phyloP scores from a whole-genome alignment of 768 basidiomycete species.

The Hericium rajendrae region DNA sequence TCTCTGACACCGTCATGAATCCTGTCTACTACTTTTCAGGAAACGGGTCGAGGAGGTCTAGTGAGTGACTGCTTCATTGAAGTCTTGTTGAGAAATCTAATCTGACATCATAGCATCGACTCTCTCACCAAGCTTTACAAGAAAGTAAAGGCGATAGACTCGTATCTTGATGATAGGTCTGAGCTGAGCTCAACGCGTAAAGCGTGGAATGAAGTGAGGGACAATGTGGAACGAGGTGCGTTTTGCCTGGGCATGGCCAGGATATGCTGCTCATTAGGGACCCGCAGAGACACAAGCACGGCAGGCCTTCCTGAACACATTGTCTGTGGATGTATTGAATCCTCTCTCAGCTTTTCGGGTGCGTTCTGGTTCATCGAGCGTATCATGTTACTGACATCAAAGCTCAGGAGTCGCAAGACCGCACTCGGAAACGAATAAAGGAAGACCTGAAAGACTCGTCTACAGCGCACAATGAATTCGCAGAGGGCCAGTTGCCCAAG shows the following conservation, averaged over 20 bases:
- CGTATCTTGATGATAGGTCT: slow-evolving; percentile 60
- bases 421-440: slow-evolving; percentile 85
- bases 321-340: slow-evolving; percentile 64
- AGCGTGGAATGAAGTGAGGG: slow-evolving; percentile 79
- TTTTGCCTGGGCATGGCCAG: background rate
- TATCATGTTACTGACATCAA: background rate
- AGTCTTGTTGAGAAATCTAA: no score
- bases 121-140: slow-evolving; percentile 64
- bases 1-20: slow-evolving; percentile 7
- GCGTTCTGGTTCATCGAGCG: slow-evolving; percentile 5
- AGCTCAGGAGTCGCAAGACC: slow-evolving; percentile 78
- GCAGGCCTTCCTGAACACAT: slow-evolving; percentile 65
- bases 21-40: slow-evolving; percentile 28
- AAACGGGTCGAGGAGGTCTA: slow-evolving; percentile 80
- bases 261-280: background rate
- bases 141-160: slow-evolving; percentile 62
- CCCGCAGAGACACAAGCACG: slow-evolving; percentile 69
- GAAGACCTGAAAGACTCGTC: slow-evolving; percentile 80
- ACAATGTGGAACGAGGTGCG: slow-evolving; percentile 75
- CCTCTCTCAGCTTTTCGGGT: slow-evolving; percentile 64
- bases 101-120: slow-evolving; percentile 43
- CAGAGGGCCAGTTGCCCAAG: slow-evolving; percentile 70
- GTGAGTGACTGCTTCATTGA: slow-evolving; percentile 32
- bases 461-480: slow-evolving; percentile 71
- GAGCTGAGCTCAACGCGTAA: slow-evolving; percentile 54